These are phyloP conservation scores for Boletus hoseneyae DNA, from an alignment of 1,284 basidiomycete species.

Conservation along the genomic window DNA sequence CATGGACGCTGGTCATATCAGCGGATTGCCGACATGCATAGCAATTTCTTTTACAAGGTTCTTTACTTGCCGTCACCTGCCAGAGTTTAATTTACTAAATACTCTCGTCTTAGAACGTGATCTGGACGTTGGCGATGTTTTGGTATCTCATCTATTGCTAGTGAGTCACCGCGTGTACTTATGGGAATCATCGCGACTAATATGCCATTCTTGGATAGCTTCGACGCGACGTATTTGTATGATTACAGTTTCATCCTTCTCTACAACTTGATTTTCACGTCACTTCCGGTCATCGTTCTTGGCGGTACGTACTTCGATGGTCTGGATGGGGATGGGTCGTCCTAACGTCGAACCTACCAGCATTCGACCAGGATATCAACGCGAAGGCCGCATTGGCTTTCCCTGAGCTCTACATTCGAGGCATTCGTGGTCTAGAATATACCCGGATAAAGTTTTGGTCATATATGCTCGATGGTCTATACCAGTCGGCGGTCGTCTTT, in stretches of 20 bases:
- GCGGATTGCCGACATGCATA: slow-evolving; percentile 95
- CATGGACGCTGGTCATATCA: slow-evolving; percentile 97
- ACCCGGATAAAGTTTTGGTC: slow-evolving; percentile 91
- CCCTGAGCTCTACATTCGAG: slow-evolving; percentile 91
- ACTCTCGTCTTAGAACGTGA: slow-evolving; percentile 60
- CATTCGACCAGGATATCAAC: slow-evolving; percentile 96
- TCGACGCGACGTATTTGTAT: slow-evolving; percentile 94
- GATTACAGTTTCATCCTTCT: slow-evolving; percentile 93
- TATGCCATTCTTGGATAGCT: slow-evolving; percentile 45
- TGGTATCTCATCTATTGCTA: slow-evolving; percentile 91
- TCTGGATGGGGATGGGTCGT: not conserved
- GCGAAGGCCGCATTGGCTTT: slow-evolving; percentile 87
- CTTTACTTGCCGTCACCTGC: slow-evolving; percentile 5
- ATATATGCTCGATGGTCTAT: slow-evolving; percentile 93
- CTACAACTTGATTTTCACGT: slow-evolving; percentile 93
- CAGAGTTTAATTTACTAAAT: not conserved
- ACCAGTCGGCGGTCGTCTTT: slow-evolving; percentile 89
- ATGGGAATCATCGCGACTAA: slow-evolving; percentile 10
- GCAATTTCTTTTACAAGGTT: slow-evolving; percentile 98
- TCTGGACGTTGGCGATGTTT: slow-evolving; percentile 92
- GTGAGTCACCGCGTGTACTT: slow-evolving; percentile 38
- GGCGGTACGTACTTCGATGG: slow-evolving; percentile 56
- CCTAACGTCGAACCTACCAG: slow-evolving; percentile 36
- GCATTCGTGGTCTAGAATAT: slow-evolving; percentile 91
- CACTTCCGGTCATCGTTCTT: slow-evolving; percentile 86